Evolutionary conservation across 2,329 filamentous ascomycete genomes (phyloP).

Genomic region (Colletotrichum tanaceti): DNA sequence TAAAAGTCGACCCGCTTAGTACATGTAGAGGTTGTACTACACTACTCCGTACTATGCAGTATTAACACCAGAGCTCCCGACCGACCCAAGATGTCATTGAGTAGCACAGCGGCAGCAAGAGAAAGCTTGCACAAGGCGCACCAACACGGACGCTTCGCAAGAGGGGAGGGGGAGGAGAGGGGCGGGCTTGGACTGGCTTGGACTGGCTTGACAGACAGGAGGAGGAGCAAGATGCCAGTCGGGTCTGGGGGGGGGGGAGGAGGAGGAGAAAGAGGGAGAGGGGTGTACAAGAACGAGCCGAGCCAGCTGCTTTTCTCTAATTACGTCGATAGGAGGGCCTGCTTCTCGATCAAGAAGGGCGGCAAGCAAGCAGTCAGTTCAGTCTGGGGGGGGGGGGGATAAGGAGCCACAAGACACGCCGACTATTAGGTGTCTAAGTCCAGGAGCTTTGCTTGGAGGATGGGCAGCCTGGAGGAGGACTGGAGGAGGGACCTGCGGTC

Average conservation of each 20-base stretch:
- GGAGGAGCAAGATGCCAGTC: conserved; percentile 1
- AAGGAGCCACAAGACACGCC: conserved; percentile 15
- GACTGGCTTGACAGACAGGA: conserved; percentile 25
- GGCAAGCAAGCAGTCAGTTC: background rate
- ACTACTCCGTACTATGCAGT: too few relatives aligned
- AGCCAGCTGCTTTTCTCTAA: conserved; percentile 22
- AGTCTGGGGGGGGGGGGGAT: conserved; percentile 7
- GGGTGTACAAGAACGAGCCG: conserved; percentile 20
- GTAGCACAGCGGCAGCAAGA: background rate
- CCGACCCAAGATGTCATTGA: conserved; percentile 34
- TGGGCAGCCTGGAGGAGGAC: too few relatives aligned
- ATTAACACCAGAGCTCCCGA: conserved; percentile 26
- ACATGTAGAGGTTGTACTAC: conserved; percentile 1
- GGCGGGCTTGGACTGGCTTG: conserved; percentile 1
- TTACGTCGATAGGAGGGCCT: conserved; percentile 7
- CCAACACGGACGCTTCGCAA: conserved; percentile 19
- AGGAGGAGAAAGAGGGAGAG: background rate
- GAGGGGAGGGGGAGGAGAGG: background rate
- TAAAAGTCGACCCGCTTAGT: conserved; percentile 31
- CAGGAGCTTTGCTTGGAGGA: conserved; percentile 11
- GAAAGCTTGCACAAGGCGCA: conserved; percentile 29
- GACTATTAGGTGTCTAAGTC: too few relatives aligned
- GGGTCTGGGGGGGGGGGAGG: conserved; percentile 10
- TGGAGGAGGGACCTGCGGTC: too few relatives aligned
- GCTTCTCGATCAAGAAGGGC: conserved; percentile 10